phyloP scores from a whole-genome alignment of 306 rosid genomes.

The Purshia tridentata region DNA sequence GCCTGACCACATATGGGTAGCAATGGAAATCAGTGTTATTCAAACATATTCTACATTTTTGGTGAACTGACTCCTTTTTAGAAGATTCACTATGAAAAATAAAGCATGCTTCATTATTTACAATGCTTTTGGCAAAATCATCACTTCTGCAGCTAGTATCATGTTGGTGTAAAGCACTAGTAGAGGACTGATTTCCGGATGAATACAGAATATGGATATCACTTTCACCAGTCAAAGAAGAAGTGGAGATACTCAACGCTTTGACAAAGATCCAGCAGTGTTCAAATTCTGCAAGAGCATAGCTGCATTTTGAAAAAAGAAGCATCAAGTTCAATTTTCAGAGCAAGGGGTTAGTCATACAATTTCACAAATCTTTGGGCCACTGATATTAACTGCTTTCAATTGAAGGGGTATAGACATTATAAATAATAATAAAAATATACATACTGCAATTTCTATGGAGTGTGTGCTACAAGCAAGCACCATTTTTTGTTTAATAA shows the following conservation, averaged over 20 bases:
- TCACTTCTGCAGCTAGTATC: slow-evolving; percentile 36
- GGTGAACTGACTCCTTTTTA: slow-evolving; percentile 32
- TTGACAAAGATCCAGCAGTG: slow-evolving; percentile 48
- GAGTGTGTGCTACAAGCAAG: too few species aligned
- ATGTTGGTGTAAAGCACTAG: slow-evolving; percentile 30
- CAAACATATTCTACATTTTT: slow-evolving; percentile 42
- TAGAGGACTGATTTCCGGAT: slow-evolving; percentile 47
- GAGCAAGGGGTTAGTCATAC: background rate
- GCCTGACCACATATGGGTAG: slow-evolving; percentile 59
- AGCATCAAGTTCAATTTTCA: slow-evolving; percentile 7
- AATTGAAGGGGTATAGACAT: too few species aligned
- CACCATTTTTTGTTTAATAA: too few species aligned
- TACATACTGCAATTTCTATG: too few species aligned
- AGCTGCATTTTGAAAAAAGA: slow-evolving; percentile 46
- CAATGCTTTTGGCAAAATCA: slow-evolving; percentile 34
- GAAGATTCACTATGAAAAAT: slow-evolving; percentile 52
- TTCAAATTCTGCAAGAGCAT: slow-evolving; percentile 42
- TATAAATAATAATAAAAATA: too few species aligned
- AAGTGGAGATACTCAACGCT: slow-evolving; percentile 44
- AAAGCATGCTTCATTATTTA: slow-evolving; percentile 47
- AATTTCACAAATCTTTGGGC: background rate
- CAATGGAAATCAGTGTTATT: slow-evolving; percentile 70
- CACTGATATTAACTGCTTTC: too few species aligned
- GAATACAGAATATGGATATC: slow-evolving; percentile 44
- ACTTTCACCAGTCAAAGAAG: slow-evolving; percentile 48